Percentiles rank a stretch among this genome's conserved stretches.
Evolutionary conservation across 2,329 filamentous ascomycete species (phyloP).

Genomic region (Sporothrix brasiliensis): DNA sequence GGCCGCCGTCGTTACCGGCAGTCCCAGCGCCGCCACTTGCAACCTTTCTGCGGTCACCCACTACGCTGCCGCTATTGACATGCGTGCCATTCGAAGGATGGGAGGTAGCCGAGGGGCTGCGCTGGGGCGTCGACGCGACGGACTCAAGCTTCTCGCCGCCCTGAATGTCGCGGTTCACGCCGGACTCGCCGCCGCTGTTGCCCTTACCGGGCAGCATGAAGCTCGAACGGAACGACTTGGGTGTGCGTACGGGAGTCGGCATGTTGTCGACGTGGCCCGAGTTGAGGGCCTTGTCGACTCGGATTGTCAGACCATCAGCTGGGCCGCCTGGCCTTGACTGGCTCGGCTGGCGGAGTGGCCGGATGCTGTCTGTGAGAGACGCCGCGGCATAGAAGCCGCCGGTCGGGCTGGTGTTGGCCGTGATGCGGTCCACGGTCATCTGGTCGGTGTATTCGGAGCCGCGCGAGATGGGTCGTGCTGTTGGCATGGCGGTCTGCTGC

Average conservation of each 20-base stretch:
- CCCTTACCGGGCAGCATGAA: constrained; percentile 66
- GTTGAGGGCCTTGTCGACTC: constrained; percentile 64
- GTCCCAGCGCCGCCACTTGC: not conserved
- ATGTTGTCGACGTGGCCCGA: constrained; percentile 47
- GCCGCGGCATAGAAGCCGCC: constrained; percentile 58
- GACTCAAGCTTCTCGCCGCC: constrained; percentile 85
- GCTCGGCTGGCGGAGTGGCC: constrained; percentile 65
- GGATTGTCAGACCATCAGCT: constrained; percentile 52
- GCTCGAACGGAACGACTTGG: constrained; percentile 74
- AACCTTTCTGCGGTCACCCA: constrained; percentile 23
- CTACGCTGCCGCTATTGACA: constrained; percentile 38
- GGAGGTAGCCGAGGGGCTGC: constrained; percentile 45
- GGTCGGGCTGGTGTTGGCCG: constrained; percentile 74
- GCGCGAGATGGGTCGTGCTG: constrained; percentile 68
- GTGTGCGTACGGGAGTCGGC: constrained; percentile 68
- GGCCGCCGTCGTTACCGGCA: constrained; percentile 44
- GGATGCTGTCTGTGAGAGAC: constrained; percentile 75
- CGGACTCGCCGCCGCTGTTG: constrained; percentile 51
- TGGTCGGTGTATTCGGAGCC: constrained; percentile 81
- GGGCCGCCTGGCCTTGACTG: not conserved
- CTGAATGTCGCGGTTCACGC: constrained; percentile 60
- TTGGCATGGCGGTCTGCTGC: constrained; percentile 44
- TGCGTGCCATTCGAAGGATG: constrained; percentile 42
- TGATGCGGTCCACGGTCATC: constrained; percentile 69
- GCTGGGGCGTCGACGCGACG: constrained; percentile 71